Evolutionary conservation across 1,284 basidiomycete species (phyloP).

Genomic region (Ceratobasidium papillatum): DNA sequence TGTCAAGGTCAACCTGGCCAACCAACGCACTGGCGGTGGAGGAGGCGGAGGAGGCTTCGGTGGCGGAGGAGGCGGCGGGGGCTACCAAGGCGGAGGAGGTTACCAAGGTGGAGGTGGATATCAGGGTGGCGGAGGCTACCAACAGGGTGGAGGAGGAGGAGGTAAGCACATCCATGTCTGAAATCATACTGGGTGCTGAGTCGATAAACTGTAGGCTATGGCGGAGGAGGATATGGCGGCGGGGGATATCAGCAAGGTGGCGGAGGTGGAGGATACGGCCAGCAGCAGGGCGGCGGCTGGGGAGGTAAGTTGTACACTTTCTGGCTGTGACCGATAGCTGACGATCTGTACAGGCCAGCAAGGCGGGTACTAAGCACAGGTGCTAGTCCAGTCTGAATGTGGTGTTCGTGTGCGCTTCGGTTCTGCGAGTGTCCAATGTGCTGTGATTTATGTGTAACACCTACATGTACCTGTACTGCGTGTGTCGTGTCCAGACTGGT

Average conservation of each 20-base stretch:
- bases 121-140: constrained; percentile 19
- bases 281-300: neutral
- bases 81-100: constrained; percentile 30
- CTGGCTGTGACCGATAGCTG: neutral
- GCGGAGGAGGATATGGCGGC: neutral
- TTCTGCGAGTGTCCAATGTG: constrained; percentile 15
- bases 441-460: constrained; percentile 32
- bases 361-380: neutral
- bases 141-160: neutral
- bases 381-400: constrained; percentile 11
- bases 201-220: too few species aligned
- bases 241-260: neutral
- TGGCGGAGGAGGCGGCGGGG: constrained; percentile 36
- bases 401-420: constrained; percentile 10
- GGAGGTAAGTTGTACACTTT: neutral
- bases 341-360: neutral
- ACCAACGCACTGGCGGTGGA: constrained; percentile 56
- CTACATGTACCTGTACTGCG: constrained; percentile 19
- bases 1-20: constrained; percentile 94
- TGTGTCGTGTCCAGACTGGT: constrained; percentile 21
- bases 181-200: too few species aligned
- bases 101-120: constrained; percentile 17
- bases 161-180: too few species aligned
- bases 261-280: neutral
- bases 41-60: constrained; percentile 50